A percentile compares a stretch with the other conserved stretches of the same genome.
Evolutionary conservation across 2,329 filamentous ascomycete species (phyloP).

Genomic region (Phialophora expanda): DNA sequence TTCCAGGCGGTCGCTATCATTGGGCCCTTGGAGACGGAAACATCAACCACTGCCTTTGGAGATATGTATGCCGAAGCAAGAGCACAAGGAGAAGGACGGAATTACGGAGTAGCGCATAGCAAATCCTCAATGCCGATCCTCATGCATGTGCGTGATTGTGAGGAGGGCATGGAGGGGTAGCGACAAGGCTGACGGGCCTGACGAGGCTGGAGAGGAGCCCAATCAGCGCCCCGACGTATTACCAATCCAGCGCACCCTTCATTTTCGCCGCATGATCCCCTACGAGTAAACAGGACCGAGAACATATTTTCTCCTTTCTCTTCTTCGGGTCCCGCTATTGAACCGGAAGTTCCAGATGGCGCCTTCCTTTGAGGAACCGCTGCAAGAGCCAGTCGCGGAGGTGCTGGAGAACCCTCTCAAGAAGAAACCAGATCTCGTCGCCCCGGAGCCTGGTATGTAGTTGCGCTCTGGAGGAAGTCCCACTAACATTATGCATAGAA

Average conservation of each 20-base stretch:
- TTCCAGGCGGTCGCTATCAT: background rate
- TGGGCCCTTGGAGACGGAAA: background rate
- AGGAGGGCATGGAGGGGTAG: conserved; percentile 3
- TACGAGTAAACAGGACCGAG: background rate
- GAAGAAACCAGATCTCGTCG: conserved; percentile 80
- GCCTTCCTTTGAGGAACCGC: conserved; percentile 72
- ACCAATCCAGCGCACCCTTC: background rate
- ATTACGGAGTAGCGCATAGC: background rate
- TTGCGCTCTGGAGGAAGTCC: background rate
- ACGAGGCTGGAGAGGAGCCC: background rate
- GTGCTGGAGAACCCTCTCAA: conserved; percentile 78
- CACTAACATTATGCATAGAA: conserved; percentile 55
- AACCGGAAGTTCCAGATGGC: conserved; percentile 63
- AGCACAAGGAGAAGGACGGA: background rate
- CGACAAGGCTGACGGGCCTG: background rate
- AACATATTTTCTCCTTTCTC: background rate
- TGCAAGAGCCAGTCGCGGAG: conserved; percentile 62
- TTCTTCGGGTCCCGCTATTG: background rate
- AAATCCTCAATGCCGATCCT: background rate
- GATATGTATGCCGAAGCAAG: conserved; percentile 4
- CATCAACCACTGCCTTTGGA: conserved; percentile 1
- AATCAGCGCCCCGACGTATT: conserved; percentile 5
- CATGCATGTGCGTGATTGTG: background rate
- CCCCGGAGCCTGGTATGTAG: conserved; percentile 75
- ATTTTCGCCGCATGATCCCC: conserved; percentile 2